These are phyloP conservation scores for Chaetomium cochliodes DNA, from an alignment of 495 filamentous ascomycete genomes.

Conservation along the genomic window DNA sequence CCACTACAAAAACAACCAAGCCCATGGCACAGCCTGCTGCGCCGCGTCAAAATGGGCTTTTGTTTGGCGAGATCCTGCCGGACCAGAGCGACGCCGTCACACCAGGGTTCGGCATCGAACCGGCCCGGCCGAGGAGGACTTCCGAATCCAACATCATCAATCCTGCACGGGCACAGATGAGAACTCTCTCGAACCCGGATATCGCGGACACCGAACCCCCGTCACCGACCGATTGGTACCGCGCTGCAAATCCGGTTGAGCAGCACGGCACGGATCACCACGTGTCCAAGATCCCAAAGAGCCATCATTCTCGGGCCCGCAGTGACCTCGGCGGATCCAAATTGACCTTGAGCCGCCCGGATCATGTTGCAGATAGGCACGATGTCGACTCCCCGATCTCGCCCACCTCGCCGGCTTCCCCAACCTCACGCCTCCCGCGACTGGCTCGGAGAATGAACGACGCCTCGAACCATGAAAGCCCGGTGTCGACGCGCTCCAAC, in stretches of 20 bases:
- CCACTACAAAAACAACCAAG: constrained; percentile 45
- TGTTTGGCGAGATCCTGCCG: constrained; percentile 55
- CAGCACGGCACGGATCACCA: constrained; percentile 37
- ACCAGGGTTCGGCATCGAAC: constrained; percentile 52
- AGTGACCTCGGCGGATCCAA: constrained; percentile 50
- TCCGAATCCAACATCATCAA: constrained; percentile 49
- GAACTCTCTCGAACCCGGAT: constrained; percentile 48
- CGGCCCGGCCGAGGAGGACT: constrained; percentile 40
- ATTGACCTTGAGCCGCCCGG: constrained; percentile 32
- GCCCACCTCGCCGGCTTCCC: constrained; percentile 34
- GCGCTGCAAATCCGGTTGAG: constrained; percentile 32
- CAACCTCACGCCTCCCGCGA: constrained; percentile 46
- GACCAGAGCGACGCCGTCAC: constrained; percentile 41
- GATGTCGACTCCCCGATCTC: constrained; percentile 29
- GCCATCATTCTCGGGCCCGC: constrained; percentile 46
- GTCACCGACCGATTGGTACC: constrained; percentile 57
- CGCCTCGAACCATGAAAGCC: constrained; percentile 45
- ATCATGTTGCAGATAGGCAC: constrained; percentile 22
- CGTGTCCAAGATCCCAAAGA: constrained; percentile 33
- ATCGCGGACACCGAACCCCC: constrained; percentile 48
- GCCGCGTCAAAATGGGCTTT: constrained; percentile 36
- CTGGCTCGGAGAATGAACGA: constrained; percentile 45
- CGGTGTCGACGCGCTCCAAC: constrained; percentile 50
- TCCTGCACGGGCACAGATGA: constrained; percentile 36
- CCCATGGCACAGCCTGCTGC: constrained; percentile 46